Percentiles rank a stretch among this genome's conserved stretches.
Evolutionary conservation across 345 rosid species (phyloP).

Genomic region (Eucalyptus tenuipes): DNA sequence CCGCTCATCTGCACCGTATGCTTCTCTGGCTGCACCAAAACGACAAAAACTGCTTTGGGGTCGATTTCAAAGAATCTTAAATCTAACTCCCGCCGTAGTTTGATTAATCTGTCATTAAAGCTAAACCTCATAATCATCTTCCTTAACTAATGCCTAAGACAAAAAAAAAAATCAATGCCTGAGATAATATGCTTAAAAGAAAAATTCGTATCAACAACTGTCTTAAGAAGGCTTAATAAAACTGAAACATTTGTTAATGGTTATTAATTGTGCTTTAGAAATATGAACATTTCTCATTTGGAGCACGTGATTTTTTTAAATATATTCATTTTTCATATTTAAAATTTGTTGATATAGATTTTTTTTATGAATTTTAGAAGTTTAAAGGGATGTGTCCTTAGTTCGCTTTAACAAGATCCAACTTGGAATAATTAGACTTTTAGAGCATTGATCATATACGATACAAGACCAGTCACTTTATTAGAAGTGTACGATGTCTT

Average conservation of each 20-base stretch:
- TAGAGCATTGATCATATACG: background rate
- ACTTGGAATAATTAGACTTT: background rate
- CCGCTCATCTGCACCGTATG: background rate
- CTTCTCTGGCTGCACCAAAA: background rate
- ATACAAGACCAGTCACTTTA: background rate
- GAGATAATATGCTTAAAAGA: background rate
- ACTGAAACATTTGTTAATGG: background rate
- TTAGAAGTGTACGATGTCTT: background rate
- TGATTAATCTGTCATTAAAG: background rate
- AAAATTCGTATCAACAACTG: background rate
- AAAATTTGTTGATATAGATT: background rate
- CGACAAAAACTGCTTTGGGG: background rate
- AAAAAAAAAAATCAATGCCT: background rate
- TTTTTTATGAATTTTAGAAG: background rate
- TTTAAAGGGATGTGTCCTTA: background rate
- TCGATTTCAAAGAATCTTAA: background rate
- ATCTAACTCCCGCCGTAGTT: background rate
- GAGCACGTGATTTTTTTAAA: rapidly evolving
- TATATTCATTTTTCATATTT: background rate
- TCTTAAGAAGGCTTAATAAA: background rate
- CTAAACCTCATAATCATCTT: background rate
- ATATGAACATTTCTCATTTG: background rate
- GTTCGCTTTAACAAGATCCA: background rate
- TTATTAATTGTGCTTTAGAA: background rate
- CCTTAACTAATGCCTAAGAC: background rate